phyloP scores from a whole-genome alignment of 1,284 basidiomycete species.

The Puccinia triticina region DNA sequence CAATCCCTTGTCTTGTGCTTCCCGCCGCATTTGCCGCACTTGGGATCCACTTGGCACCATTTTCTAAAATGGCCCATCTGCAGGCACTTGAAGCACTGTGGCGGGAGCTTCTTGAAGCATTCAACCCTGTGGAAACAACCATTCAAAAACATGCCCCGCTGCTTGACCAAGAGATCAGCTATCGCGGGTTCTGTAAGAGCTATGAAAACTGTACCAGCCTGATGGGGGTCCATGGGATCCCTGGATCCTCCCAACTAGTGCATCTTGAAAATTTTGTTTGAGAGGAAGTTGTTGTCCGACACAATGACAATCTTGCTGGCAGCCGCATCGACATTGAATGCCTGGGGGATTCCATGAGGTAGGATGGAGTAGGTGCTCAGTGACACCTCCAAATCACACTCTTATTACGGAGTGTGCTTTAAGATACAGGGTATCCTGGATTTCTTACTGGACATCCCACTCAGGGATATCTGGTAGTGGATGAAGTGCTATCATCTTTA shows the following conservation, averaged over 20 bases:
- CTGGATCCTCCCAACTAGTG: not conserved
- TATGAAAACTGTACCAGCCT: not conserved
- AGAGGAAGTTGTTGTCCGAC: not conserved
- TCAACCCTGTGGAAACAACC: not conserved
- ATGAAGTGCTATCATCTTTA: too few species aligned
- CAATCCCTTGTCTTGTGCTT: not conserved
- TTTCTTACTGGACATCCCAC: too few species aligned
- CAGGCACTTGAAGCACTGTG: conserved; percentile 24
- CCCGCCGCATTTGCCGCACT: not conserved
- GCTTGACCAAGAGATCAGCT: not conserved
- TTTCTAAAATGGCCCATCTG: conserved; percentile 26
- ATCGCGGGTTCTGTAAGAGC: not conserved
- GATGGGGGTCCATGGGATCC: too few species aligned
- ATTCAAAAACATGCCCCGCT: not conserved
- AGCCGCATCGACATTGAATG: too few species aligned
- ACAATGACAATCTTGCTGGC: not conserved
- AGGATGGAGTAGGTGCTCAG: too few species aligned
- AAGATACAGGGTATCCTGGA: too few species aligned
- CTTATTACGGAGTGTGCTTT: too few species aligned
- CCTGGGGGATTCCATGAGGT: too few species aligned
- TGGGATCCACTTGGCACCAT: not conserved
- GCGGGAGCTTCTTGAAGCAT: not conserved
- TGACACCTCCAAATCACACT: too few species aligned
- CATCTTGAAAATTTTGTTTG: not conserved
- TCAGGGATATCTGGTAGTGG: too few species aligned